Conservation (phyloP, 768 basidiomycete species). For the Tylopilus intermedius region DNA sequence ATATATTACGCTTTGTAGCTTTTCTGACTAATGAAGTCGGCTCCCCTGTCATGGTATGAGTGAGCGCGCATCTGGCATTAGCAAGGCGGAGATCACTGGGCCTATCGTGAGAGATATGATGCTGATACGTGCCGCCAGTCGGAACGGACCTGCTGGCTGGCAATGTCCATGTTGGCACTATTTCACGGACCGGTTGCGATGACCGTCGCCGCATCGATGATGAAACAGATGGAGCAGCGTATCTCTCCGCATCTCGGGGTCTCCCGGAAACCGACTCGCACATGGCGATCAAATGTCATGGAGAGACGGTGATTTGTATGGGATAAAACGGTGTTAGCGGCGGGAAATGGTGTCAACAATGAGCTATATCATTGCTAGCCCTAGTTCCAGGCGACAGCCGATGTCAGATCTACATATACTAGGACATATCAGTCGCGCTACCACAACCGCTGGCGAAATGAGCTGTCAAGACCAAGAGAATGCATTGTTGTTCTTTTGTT, state of each 20-base stretch:
- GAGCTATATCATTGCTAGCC: slow-evolving; percentile 17
- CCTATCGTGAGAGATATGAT: slow-evolving; percentile 3
- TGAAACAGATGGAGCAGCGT: slow-evolving; percentile 24
- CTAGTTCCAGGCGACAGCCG: slow-evolving; percentile 20
- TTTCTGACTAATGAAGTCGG: neutral
- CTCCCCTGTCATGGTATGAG: neutral
- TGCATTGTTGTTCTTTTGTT: neutral
- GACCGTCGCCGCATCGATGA: slow-evolving; percentile 15
- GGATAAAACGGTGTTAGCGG: slow-evolving; percentile 4
- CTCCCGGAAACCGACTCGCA: slow-evolving; percentile 16
- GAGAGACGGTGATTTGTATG: slow-evolving; percentile 8
- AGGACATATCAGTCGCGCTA: slow-evolving; percentile 1
- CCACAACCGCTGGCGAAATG: slow-evolving; percentile 16
- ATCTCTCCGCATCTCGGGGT: slow-evolving; percentile 16
- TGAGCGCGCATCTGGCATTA: neutral
- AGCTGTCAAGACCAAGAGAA: slow-evolving; percentile 19
- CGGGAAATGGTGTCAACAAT: slow-evolving; percentile 22
- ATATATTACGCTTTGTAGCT: slow-evolving; percentile 20
- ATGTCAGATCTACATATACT: slow-evolving; percentile 19
- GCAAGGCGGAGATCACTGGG: neutral
- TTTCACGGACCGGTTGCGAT: slow-evolving; percentile 7
- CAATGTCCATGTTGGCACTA: neutral
- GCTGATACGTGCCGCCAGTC: neutral
- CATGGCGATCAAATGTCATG: slow-evolving; percentile 27
- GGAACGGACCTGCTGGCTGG: neutral